These are phyloP conservation scores for Zygoascus hellenicus DNA, from an alignment of 1,139 yeast genomes.

Conservation along the genomic window DNA sequence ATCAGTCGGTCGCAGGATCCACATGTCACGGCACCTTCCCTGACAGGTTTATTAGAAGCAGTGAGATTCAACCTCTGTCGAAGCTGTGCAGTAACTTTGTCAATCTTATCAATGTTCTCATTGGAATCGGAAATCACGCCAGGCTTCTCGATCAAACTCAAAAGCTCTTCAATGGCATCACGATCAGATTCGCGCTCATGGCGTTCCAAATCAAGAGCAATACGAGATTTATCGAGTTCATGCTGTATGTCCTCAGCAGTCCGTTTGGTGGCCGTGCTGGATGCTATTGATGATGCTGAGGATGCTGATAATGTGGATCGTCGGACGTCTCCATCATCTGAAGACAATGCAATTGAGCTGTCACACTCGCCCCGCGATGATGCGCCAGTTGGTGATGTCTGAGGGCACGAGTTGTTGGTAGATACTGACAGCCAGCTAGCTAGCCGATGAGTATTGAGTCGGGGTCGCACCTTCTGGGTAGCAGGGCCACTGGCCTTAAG, in stretches of 20 bases:
- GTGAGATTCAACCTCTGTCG: conserved; percentile 12
- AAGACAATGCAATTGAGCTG: conserved; percentile 1
- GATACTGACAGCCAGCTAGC: conserved; percentile 10
- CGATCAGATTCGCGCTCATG: conserved; percentile 18
- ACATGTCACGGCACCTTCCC: conserved; percentile 13
- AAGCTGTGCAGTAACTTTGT: conserved; percentile 7
- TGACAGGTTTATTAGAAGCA: background rate
- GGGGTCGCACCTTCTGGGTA: background rate
- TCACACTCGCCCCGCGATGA: conserved; percentile 1
- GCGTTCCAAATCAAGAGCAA: conserved; percentile 17
- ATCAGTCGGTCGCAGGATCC: conserved; percentile 28
- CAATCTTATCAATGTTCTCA: background rate
- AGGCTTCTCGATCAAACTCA: conserved; percentile 13
- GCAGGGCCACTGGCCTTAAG: conserved; percentile 5
- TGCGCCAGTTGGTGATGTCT: background rate
- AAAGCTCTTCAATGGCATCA: conserved; percentile 14
- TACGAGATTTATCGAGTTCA: conserved; percentile 4
- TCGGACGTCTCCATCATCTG: conserved; percentile 5
- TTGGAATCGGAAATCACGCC: background rate
- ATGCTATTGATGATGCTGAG: conserved; percentile 5
- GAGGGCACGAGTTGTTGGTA: background rate
- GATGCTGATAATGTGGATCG: conserved; percentile 7
- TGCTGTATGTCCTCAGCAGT: conserved; percentile 3
- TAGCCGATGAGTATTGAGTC: conserved; percentile 2
- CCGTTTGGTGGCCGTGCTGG: conserved; percentile 2